Evolutionary conservation across 1,284 basidiomycete genomes (phyloP).

Genomic region (Ganoderma resinaceum): DNA sequence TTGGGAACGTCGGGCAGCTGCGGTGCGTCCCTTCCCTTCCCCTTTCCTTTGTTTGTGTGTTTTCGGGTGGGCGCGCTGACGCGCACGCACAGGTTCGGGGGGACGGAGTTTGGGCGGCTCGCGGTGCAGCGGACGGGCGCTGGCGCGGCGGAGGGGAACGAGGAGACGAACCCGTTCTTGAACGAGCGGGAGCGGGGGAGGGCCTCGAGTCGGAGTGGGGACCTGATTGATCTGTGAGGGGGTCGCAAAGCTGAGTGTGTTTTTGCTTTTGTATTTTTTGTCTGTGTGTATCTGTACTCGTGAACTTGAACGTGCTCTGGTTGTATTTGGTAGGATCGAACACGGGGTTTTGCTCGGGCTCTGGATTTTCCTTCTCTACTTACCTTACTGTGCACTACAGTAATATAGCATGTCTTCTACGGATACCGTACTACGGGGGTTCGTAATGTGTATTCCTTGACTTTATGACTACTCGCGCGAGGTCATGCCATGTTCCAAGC

Average conservation of each 20-base stretch:
- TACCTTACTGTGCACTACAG: no score
- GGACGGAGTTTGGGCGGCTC: conserved; percentile 64
- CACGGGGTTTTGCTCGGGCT: not conserved
- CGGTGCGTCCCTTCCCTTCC: conserved; percentile 70
- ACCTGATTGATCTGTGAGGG: conserved; percentile 1
- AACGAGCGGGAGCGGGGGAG: conserved; percentile 7
- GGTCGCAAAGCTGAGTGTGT: not conserved
- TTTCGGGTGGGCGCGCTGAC: conserved; percentile 48
- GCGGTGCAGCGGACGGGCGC: conserved; percentile 64
- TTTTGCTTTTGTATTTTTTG: not conserved
- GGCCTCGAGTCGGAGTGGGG: not conserved
- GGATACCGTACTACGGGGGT: not conserved
- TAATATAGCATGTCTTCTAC: no score
- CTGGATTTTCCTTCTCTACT: not conserved
- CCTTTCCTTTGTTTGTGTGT: conserved; percentile 58
- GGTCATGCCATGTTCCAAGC: not conserved
- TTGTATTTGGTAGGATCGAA: not conserved
- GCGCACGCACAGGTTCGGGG: conserved; percentile 57
- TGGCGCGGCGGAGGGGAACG: not conserved
- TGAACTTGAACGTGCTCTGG: not conserved
- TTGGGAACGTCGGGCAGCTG: conserved; percentile 42
- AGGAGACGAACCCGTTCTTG: conserved; percentile 7
- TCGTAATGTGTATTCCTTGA: not conserved
- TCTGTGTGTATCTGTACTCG: not conserved
- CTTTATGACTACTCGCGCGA: not conserved